These are phyloP conservation scores for Rhodofomes roseus DNA, from an alignment of 1,284 basidiomycete species.

Conservation along the genomic window DNA sequence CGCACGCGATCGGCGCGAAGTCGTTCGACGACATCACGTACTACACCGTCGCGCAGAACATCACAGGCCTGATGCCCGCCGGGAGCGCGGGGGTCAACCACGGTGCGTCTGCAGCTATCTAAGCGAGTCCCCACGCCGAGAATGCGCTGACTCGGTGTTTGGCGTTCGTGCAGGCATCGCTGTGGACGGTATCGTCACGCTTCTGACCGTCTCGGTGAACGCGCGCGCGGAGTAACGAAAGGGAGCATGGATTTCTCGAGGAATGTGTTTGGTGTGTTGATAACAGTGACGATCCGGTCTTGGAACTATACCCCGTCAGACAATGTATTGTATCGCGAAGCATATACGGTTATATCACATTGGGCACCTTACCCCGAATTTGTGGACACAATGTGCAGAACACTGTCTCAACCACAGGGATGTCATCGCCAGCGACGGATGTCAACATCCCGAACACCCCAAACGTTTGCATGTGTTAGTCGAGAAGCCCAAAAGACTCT, in stretches of 20 bases:
- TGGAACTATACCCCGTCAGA: background rate
- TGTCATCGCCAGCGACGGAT: too few species aligned
- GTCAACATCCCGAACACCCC: too few species aligned
- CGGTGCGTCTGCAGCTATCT: constrained; percentile 21
- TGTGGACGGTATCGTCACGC: constrained; percentile 41
- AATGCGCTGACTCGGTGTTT: too few species aligned
- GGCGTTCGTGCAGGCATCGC: constrained; percentile 34
- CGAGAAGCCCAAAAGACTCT: too few species aligned
- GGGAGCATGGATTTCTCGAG: too few species aligned
- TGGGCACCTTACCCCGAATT: too few species aligned
- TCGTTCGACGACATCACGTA: constrained; percentile 46
- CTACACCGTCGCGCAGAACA: constrained; percentile 39
- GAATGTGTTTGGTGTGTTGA: background rate
- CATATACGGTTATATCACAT: too few species aligned
- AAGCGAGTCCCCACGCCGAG: too few species aligned
- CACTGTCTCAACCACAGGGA: too few species aligned
- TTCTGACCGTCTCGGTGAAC: constrained; percentile 42
- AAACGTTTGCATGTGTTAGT: too few species aligned
- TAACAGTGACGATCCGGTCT: background rate
- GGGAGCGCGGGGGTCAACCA: constrained; percentile 50
- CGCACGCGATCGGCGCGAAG: constrained; percentile 39
- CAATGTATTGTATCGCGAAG: background rate
- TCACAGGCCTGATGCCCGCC: constrained; percentile 48
- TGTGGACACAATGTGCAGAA: too few species aligned
- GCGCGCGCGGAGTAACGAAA: background rate